A percentile compares a stretch with the other conserved stretches of the same genome.
Conservation (phyloP, 2,329 filamentous ascomycete genomes). For the Colletotrichum gloeosporioides region DNA sequence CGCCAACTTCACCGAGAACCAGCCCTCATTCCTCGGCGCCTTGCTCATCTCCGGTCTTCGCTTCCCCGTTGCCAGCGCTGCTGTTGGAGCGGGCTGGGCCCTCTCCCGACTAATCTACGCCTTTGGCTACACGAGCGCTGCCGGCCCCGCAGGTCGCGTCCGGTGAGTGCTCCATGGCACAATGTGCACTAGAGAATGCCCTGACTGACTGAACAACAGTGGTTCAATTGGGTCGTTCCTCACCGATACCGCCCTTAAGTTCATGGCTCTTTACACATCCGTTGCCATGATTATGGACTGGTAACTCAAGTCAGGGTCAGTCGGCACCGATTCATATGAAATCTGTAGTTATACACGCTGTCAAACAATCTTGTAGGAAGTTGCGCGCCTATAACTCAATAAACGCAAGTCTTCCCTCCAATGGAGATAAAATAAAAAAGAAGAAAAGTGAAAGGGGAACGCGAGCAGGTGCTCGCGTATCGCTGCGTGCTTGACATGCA, state of each 20-base stretch:
- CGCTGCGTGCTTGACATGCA: neutral
- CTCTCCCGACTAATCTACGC: slow-evolving; percentile 60
- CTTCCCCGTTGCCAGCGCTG: slow-evolving; percentile 56
- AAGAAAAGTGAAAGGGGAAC: neutral
- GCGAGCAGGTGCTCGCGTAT: neutral
- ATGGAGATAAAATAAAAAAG: neutral
- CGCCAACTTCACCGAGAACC: slow-evolving; percentile 68
- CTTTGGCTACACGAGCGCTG: slow-evolving; percentile 55
- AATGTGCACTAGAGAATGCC: neutral
- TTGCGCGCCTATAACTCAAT: neutral
- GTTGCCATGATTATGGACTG: slow-evolving; percentile 40
- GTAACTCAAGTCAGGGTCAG: slow-evolving; percentile 17
- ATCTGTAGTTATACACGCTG: neutral
- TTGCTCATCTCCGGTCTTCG: slow-evolving; percentile 62
- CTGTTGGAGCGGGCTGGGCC: slow-evolving; percentile 57
- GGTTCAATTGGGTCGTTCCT: slow-evolving; percentile 41
- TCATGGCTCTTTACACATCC: slow-evolving; percentile 49
- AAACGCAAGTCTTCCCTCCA: neutral
- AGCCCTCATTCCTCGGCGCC: slow-evolving; percentile 55
- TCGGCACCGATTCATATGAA: neutral
- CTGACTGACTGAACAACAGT: slow-evolving; percentile 24
- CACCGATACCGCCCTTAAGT: slow-evolving; percentile 42
- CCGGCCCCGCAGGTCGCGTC: slow-evolving; percentile 50
- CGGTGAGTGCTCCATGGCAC: slow-evolving; percentile 32
- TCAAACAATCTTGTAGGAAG: neutral